Evolutionary conservation across 345 rosid genomes (phyloP), one percentile per base, ranked within the genome.

Genomic region (Pugionium cornutum): DNA sequence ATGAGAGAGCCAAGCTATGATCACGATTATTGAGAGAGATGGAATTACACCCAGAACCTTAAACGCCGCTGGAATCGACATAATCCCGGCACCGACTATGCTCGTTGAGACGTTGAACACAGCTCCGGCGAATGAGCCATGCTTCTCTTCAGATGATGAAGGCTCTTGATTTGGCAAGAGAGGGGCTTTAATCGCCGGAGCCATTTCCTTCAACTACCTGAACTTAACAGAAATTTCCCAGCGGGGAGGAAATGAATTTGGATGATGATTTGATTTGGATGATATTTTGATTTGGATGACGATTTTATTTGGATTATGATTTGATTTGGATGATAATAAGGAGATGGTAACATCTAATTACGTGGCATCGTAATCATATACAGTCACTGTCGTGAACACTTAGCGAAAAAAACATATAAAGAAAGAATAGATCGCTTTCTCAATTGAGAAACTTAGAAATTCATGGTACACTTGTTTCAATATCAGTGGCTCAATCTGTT

Each of bases 81-180:
- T 92, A 33, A 89, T 92, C 3, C 97, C 97, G 2, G 97, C 96
- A 6, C 98, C 97, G 35, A 92, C 76, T 8, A 86, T 83, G 75
- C 83, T 89, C 0, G 97, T 92, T 1, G 98, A 82, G 35, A 92
- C 89, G 49, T 89, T 92, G 76, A 92, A 92, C 70, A 92, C 87
- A 0, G 97, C 97, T 6, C 98, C 96, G 0, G 82, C 53, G 7
- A 89, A 69, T 0, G 94, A 88, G 0, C 82, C 81, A 18, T 59
- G 78, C 56, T 68, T 77, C 66, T 28, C 71, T 0, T 35, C 35
- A n/a, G 71, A 54, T n/a, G 60, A 60, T 6, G 46, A 31, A 33
- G 50, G 51, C 64, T 70, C 70, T 47, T 50, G 59, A 29, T 75
- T 78, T 1, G 82, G 83, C 31, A 89, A 83, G 35, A 92, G 88